Conservation (phyloP, 768 basidiomycete species). For the Psilocybe azurescens region DNA sequence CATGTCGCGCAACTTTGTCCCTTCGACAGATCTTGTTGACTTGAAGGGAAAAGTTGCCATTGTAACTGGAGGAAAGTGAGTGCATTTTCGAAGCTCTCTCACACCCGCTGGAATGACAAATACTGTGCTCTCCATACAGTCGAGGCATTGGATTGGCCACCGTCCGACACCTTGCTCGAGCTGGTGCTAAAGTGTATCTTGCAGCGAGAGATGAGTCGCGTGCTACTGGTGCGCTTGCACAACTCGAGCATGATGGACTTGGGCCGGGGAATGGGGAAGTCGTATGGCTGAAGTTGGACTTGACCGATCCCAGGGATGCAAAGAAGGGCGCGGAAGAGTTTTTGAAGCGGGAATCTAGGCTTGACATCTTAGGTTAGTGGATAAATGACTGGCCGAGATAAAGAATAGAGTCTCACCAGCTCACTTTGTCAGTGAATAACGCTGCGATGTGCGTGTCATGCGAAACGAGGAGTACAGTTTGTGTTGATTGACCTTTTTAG, state of each 20-base stretch:
- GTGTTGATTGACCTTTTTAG: neutral
- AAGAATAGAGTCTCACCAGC: neutral
- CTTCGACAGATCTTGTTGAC: conserved; percentile 41
- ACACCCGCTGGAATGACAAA: neutral
- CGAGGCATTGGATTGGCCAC: conserved; percentile 34
- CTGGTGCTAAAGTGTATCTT: conserved; percentile 66
- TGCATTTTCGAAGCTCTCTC: neutral
- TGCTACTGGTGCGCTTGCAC: conserved; percentile 52
- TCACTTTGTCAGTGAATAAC: conserved; percentile 53
- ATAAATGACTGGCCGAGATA: neutral
- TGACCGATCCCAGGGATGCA: conserved; percentile 52
- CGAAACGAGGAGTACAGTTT: neutral
- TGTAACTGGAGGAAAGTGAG: conserved; percentile 25
- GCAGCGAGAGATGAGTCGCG: conserved; percentile 52
- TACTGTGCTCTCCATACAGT: neutral
- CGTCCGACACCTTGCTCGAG: conserved; percentile 53
- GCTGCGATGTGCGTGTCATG: conserved; percentile 50
- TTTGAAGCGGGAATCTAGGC: conserved; percentile 49
- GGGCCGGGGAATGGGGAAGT: conserved; percentile 51
- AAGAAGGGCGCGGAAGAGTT: conserved; percentile 55
- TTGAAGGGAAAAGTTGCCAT: conserved; percentile 50
- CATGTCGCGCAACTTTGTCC: conserved; percentile 29
- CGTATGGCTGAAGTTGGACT: conserved; percentile 55
- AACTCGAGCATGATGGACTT: conserved; percentile 48
- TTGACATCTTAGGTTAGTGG: conserved; percentile 54